Evolutionary conservation across 495 filamentous ascomycete genomes (phyloP).

Genomic region (Penicillium lividum): DNA sequence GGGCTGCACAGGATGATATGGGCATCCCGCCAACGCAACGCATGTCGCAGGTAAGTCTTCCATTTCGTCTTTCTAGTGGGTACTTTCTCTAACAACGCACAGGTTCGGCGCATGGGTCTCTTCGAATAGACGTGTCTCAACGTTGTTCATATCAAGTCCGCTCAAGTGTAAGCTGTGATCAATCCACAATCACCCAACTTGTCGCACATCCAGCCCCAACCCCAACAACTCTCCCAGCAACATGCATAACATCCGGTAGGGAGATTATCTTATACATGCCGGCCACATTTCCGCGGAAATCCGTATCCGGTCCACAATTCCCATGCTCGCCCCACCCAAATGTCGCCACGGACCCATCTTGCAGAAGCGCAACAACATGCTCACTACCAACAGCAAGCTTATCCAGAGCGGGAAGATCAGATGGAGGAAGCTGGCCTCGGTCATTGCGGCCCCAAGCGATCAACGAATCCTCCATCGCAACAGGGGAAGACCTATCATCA

Average conservation of each 20-base stretch:
- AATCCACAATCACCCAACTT: constrained; percentile 67
- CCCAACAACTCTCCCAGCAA: constrained; percentile 40
- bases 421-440: constrained; percentile 74
- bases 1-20: constrained; percentile 36
- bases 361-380: constrained; percentile 70
- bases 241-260: constrained; percentile 31
- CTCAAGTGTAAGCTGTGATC: constrained; percentile 15
- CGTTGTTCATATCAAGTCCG: background rate
- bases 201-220: constrained; percentile 88
- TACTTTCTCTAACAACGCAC: constrained; percentile 17
- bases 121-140: constrained; percentile 37
- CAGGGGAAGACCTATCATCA: background rate
- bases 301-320: constrained; percentile 75
- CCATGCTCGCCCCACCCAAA: constrained; percentile 99
- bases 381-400: constrained; percentile 81
- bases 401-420: constrained; percentile 48
- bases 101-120: constrained; percentile 47
- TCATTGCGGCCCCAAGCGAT: constrained; percentile 74
- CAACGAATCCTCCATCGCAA: constrained; percentile 10
- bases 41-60: constrained; percentile 47
- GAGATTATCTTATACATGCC: constrained; percentile 62
- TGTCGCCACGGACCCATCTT: constrained; percentile 60
- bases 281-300: constrained; percentile 63
- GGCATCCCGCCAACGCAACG: constrained; percentile 53
- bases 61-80: background rate